Evolutionary conservation across 331 rosid species (phyloP).

Genomic region (Malus hybrid): DNA sequence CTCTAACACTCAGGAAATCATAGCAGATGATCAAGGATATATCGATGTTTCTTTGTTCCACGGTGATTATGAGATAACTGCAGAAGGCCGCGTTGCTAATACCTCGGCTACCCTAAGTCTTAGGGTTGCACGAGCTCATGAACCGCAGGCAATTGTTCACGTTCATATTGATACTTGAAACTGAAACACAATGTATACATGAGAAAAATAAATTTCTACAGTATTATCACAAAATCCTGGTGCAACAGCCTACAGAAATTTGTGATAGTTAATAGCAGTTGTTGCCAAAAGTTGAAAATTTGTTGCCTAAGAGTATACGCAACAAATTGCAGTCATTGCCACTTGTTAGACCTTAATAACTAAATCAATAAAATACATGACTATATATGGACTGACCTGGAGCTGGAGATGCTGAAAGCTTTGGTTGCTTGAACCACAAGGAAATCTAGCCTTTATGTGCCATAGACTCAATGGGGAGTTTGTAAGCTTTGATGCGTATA

Average conservation of each 20-base stretch:
- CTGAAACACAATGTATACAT: neutral
- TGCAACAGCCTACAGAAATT: neutral
- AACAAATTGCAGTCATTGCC: too few relatives aligned
- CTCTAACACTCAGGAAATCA: constrained; percentile 18
- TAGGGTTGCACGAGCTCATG: constrained; percentile 31
- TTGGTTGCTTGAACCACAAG: too few relatives aligned
- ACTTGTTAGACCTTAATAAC: too few relatives aligned
- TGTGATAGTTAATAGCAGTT: too few relatives aligned
- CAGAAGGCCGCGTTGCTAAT: constrained; percentile 32
- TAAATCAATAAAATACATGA: too few relatives aligned
- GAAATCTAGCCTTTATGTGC: too few relatives aligned
- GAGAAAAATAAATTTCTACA: neutral
- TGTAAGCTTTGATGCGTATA: too few relatives aligned
- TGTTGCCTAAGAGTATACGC: too few relatives aligned
- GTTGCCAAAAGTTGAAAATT: too few relatives aligned
- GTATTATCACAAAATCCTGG: neutral
- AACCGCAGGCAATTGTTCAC: constrained; percentile 20
- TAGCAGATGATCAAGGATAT: constrained; percentile 43
- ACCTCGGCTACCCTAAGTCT: constrained; percentile 34
- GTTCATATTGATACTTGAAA: constrained; percentile 31
- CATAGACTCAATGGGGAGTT: too few relatives aligned
- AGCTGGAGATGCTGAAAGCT: too few relatives aligned
- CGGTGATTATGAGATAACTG: constrained; percentile 67
- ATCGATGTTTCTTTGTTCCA: constrained; percentile 47
- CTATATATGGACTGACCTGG: too few relatives aligned